phyloP scores from a whole-genome alignment of 352 stramenopile genomes.

The Thalassiosira livingstoniorum region DNA sequence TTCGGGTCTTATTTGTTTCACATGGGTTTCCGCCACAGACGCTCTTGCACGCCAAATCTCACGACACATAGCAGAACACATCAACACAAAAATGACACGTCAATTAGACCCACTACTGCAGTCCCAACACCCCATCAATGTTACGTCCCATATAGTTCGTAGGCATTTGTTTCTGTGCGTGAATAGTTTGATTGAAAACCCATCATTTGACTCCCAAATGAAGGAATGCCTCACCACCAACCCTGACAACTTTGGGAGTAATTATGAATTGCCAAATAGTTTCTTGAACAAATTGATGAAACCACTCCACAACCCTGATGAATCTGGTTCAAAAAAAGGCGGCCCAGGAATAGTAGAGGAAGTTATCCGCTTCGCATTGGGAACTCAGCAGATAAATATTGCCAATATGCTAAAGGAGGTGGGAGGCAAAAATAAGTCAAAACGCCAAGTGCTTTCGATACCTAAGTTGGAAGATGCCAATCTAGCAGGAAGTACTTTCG shows the following conservation, averaged over 20 bases:
- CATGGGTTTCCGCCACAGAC: too few species aligned
- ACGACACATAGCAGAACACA: slow-evolving; percentile 93
- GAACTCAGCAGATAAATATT: slow-evolving; percentile 88
- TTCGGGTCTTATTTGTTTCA: too few species aligned
- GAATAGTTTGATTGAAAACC: slow-evolving; percentile 97
- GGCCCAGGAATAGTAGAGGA: slow-evolving; percentile 82
- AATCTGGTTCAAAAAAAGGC: slow-evolving; percentile 38
- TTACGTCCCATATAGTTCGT: slow-evolving; percentile 61
- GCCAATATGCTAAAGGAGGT: slow-evolving; percentile 77
- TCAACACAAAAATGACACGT: slow-evolving; percentile 75
- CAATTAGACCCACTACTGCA: slow-evolving; percentile 34
- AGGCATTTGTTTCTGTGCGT: slow-evolving; percentile 95
- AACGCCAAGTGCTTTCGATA: slow-evolving; percentile 88
- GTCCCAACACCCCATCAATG: slow-evolving; percentile 29
- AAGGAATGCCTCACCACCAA: slow-evolving; percentile 96
- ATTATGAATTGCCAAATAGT: slow-evolving; percentile 59
- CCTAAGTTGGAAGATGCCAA: slow-evolving; percentile 98
- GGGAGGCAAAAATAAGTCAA: slow-evolving; percentile 90
- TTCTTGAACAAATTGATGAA: slow-evolving; percentile 71
- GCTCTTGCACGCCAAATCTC: slow-evolving; percentile 90
- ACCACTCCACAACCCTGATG: slow-evolving; percentile 18
- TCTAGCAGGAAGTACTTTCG: slow-evolving; percentile 91
- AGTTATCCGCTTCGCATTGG: slow-evolving; percentile 82
- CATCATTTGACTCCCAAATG: slow-evolving; percentile 97
- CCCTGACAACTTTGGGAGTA: slow-evolving; percentile 74